Evolutionary conservation across 2,329 filamentous ascomycete species (phyloP).

Genomic region (Alternaria ethzedia): DNA sequence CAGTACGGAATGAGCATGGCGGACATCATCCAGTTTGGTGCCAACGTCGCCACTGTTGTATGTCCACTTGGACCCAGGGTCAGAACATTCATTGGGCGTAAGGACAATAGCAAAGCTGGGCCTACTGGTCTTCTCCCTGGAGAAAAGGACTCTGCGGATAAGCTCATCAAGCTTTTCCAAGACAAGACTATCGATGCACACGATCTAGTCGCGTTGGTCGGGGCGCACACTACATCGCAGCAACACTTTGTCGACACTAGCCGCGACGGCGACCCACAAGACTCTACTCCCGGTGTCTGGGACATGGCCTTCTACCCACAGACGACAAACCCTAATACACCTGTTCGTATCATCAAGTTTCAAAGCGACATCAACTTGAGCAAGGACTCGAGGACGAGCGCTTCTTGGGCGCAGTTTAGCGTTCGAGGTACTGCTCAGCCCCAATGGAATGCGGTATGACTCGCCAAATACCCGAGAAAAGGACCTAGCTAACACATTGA

Average conservation of each 20-base stretch:
- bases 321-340: conserved; percentile 30
- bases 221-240: conserved; percentile 48
- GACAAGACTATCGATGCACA: conserved; percentile 49
- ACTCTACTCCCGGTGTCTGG: conserved; percentile 47
- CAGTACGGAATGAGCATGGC: conserved; percentile 46
- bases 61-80: conserved; percentile 50
- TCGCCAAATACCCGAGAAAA: background rate
- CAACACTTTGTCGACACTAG: conserved; percentile 45
- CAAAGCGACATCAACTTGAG: conserved; percentile 44
- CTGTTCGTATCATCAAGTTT: conserved; percentile 46
- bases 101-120: conserved; percentile 43
- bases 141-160: conserved; percentile 42
- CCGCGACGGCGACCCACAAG: conserved; percentile 45
- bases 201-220: conserved; percentile 46
- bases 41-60: conserved; percentile 47
- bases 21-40: conserved; percentile 49
- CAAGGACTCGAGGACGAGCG: conserved; percentile 41
- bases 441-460: conserved; percentile 44
- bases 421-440: conserved; percentile 29
- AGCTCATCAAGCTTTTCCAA: conserved; percentile 44
- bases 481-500: background rate
- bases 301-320: conserved; percentile 48
- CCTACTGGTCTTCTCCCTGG: conserved; percentile 44
- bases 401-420: conserved; percentile 43
- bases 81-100: conserved; percentile 47